These are phyloP conservation scores for Hymenoscyphus infarciens DNA, from an alignment of 2,329 filamentous ascomycete species.

Conservation along the genomic window DNA sequence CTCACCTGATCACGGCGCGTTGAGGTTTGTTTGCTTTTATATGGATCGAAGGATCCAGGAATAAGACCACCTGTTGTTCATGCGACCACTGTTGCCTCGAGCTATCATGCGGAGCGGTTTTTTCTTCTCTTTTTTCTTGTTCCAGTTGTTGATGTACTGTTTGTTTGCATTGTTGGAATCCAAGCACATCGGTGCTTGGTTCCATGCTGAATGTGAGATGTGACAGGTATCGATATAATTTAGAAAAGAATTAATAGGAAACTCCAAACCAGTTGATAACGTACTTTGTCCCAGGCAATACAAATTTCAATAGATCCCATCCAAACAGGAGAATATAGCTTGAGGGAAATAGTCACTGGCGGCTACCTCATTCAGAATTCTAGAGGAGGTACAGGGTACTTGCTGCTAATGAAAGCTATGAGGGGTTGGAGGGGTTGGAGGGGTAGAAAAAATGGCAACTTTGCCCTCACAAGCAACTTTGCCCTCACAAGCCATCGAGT, in stretches of 20 bases:
- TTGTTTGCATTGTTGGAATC: too few species aligned
- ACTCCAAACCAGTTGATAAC: not conserved
- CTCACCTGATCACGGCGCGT: constrained; percentile 1
- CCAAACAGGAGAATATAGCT: not conserved
- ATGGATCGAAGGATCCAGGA: not conserved
- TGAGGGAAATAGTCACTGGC: not conserved
- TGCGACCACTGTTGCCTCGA: not conserved
- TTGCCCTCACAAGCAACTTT: not conserved
- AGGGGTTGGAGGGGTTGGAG: constrained; percentile 1
- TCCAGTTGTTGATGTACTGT: too few species aligned
- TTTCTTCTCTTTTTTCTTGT: too few species aligned
- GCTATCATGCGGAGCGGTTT: too few species aligned
- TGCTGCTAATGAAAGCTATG: not conserved
- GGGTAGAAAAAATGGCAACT: not conserved
- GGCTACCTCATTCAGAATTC: not conserved
- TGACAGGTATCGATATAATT: too few species aligned
- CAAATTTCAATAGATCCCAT: not conserved
- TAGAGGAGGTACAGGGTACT: too few species aligned
- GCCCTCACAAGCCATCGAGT: not conserved
- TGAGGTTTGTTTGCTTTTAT: constrained; percentile 3
- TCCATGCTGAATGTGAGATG: too few species aligned
- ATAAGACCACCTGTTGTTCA: constrained; percentile 1
- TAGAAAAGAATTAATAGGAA: too few species aligned
- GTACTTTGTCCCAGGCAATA: not conserved
- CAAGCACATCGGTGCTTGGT: too few species aligned